These are phyloP conservation scores for Canariomyces notabilis DNA, from an alignment of 2,329 filamentous ascomycete genomes.

Conservation along the genomic window DNA sequence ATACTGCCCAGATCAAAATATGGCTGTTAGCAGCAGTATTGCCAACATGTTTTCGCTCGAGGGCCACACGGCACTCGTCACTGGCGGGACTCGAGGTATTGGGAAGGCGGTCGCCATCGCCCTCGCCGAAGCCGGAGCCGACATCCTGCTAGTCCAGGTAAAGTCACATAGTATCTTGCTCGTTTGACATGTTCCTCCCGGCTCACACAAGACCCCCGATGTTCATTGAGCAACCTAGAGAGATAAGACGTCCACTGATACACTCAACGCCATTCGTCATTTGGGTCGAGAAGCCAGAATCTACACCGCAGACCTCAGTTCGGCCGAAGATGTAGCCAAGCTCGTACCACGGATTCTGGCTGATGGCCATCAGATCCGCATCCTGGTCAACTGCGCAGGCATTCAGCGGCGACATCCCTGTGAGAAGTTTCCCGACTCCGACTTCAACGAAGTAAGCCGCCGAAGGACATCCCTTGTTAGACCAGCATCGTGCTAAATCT, in stretches of 20 bases:
- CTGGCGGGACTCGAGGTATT: conserved; percentile 54
- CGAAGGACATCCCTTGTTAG: no score
- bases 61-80: conserved; percentile 53
- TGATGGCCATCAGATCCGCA: conserved; percentile 62
- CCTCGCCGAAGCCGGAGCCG: conserved; percentile 54
- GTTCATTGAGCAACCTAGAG: no score
- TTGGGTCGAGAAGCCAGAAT: conserved; percentile 63
- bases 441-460: conserved; percentile 65
- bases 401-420: conserved; percentile 76
- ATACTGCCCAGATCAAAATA: conserved; percentile 1
- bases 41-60: conserved; percentile 48
- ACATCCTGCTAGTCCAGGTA: conserved; percentile 52
- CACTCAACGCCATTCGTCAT: conserved; percentile 56
- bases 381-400: conserved; percentile 81
- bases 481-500: no score
- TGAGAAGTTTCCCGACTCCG: conserved; percentile 67
- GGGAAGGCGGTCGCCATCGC: conserved; percentile 53
- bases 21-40: conserved; percentile 9
- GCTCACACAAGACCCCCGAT: background rate
- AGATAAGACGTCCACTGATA: conserved; percentile 38
- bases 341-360: conserved; percentile 58
- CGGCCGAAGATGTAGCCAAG: conserved; percentile 51
- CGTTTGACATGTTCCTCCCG: background rate
- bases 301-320: conserved; percentile 66
- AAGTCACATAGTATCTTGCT: background rate